phyloP scores from a whole-genome alignment of 2,329 filamentous ascomycete genomes.

The Stagonosporopsis rhizophila region DNA sequence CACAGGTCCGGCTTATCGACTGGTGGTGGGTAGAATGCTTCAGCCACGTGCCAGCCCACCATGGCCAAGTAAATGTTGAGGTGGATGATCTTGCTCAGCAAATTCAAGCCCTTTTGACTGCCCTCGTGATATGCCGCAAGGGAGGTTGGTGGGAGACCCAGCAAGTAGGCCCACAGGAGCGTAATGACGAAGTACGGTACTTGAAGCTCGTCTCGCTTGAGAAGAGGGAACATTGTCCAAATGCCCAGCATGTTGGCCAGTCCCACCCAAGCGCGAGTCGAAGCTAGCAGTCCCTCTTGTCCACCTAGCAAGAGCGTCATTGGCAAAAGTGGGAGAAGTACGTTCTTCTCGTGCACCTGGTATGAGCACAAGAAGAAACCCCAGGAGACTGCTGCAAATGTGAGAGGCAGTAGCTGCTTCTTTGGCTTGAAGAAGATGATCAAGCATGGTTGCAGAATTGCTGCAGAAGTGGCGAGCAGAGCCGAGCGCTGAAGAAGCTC shows the following conservation, averaged over 20 bases:
- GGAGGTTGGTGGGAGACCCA: conserved; percentile 83
- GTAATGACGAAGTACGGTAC: conserved; percentile 87
- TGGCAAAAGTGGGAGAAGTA: conserved; percentile 87
- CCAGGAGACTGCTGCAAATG: conserved; percentile 87
- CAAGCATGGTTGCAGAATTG: conserved; percentile 80
- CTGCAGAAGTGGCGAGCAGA: conserved; percentile 73
- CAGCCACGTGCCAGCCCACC: conserved; percentile 79
- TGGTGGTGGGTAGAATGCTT: conserved; percentile 73
- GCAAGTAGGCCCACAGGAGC: conserved; percentile 87
- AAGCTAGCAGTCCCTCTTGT: conserved; percentile 76
- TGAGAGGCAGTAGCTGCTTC: conserved; percentile 78
- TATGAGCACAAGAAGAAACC: conserved; percentile 98
- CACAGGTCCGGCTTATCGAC: conserved; percentile 86
- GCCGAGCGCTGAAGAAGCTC: conserved; percentile 78
- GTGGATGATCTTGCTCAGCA: conserved; percentile 75
- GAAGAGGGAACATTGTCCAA: conserved; percentile 93
- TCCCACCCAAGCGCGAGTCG: conserved; percentile 88
- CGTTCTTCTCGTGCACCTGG: conserved; percentile 98
- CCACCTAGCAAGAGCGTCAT: conserved; percentile 89
- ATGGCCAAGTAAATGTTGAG: conserved; percentile 77
- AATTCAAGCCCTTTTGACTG: conserved; percentile 52
- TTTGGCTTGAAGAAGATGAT: conserved; percentile 81
- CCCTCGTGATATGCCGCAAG: conserved; percentile 69
- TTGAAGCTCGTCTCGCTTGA: conserved; percentile 81
- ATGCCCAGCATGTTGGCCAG: conserved; percentile 88